Conservation (phyloP, 2,329 filamentous ascomycete genomes). For the Leptographium radiaticola region DNA sequence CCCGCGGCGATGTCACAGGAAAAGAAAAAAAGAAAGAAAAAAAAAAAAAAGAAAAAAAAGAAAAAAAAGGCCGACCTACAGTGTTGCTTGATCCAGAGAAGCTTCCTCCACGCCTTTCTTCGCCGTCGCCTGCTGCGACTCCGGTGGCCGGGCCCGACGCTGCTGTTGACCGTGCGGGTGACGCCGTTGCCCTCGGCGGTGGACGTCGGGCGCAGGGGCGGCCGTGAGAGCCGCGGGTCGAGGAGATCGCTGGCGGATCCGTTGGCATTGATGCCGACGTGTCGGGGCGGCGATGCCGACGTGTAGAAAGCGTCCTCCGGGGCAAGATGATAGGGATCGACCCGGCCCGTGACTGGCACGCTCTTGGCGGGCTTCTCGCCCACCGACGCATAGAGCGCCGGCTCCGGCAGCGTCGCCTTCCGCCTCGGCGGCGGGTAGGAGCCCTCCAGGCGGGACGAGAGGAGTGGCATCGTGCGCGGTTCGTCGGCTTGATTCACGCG, state of each 20-base stretch:
- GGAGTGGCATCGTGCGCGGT: neutral
- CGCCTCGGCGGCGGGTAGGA: slow-evolving; percentile 21
- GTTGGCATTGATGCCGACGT: slow-evolving; percentile 5
- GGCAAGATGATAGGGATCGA: slow-evolving; percentile 57
- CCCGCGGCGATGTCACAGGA: neutral
- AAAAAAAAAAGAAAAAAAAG: slow-evolving; percentile 5
- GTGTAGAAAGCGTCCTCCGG: slow-evolving; percentile 72
- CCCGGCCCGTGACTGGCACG: slow-evolving; percentile 21
- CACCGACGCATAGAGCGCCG: slow-evolving; percentile 10
- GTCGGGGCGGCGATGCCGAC: slow-evolving; percentile 43
- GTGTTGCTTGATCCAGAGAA: slow-evolving; percentile 95
- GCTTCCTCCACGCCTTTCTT: slow-evolving; percentile 78
- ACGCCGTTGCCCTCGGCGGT: neutral
- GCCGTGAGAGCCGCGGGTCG: neutral
- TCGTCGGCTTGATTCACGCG: neutral
- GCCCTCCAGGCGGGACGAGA: slow-evolving; percentile 5
- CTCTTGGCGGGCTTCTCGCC: neutral
- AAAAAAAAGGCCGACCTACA: slow-evolving; percentile 39
- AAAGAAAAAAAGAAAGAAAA: slow-evolving; percentile 5
- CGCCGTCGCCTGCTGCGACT: slow-evolving; percentile 51
- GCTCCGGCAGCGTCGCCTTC: slow-evolving; percentile 26
- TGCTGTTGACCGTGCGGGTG: slow-evolving; percentile 18
- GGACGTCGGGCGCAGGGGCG: slow-evolving; percentile 1
- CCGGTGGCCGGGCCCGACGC: slow-evolving; percentile 37
- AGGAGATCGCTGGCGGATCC: slow-evolving; percentile 1